These are phyloP conservation scores for Phytophthora aleatoria DNA, from an alignment of 352 stramenopile species.

Conservation along the genomic window DNA sequence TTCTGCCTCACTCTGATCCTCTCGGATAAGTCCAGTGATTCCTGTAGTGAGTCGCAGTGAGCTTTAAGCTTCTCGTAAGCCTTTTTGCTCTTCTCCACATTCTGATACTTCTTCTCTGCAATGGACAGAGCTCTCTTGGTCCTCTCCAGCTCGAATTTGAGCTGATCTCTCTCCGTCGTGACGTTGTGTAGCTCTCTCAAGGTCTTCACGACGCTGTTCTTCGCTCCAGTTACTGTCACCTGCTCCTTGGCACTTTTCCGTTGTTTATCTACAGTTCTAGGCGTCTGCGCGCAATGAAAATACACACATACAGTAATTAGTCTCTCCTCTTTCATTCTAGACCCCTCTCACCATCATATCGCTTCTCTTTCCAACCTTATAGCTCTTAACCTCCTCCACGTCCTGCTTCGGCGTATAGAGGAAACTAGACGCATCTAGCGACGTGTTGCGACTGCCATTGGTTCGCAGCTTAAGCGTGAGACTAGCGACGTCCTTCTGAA, in stretches of 20 bases:
- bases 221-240: neutral
- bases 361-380: conserved; percentile 7
- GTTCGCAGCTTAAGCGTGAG: conserved; percentile 70
- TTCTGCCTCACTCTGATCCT: conserved; percentile 80
- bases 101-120: conserved; percentile 54
- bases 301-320: conserved; percentile 12
- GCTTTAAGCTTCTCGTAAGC: conserved; percentile 73
- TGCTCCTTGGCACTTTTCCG: conserved; percentile 30
- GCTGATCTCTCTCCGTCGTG: conserved; percentile 74
- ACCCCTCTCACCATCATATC: neutral
- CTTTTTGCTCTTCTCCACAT: conserved; percentile 54
- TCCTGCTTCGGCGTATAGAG: conserved; percentile 15
- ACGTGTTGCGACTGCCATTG: conserved; percentile 40
- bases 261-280: conserved; percentile 12
- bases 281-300: conserved; percentile 16
- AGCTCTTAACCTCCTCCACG: conserved; percentile 10
- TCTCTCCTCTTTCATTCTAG: conserved; percentile 3
- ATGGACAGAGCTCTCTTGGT: conserved; percentile 45
- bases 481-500: conserved; percentile 76
- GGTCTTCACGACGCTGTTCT: conserved; percentile 32
- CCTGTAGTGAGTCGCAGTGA: conserved; percentile 76
- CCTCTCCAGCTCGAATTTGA: conserved; percentile 77
- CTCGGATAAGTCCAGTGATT: conserved; percentile 83
- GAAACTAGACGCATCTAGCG: conserved; percentile 37
- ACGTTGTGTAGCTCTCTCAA: conserved; percentile 68